These are phyloP conservation scores for Gloeophyllum trabeum DNA, from an alignment of 768 basidiomycete species.

Conservation along the genomic window DNA sequence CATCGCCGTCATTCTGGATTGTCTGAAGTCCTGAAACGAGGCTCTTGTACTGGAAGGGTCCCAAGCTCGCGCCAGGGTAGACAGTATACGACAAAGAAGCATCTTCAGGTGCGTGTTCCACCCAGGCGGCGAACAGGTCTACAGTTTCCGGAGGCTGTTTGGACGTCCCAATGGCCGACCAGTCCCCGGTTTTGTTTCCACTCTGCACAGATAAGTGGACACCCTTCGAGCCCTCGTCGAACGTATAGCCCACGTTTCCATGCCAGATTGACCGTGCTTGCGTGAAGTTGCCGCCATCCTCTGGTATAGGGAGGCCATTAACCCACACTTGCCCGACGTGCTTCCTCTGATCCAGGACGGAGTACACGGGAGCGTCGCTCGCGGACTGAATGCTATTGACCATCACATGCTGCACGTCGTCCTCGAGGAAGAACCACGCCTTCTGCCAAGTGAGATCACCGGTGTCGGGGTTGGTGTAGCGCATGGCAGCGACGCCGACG, in stretches of 20 bases:
- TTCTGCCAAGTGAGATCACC: constrained; percentile 49
- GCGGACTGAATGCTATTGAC: constrained; percentile 37
- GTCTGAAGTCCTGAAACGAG: constrained; percentile 19
- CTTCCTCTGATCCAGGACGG: constrained; percentile 58
- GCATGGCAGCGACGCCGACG: constrained; percentile 50
- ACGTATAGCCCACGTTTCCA: constrained; percentile 49
- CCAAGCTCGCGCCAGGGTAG: constrained; percentile 36
- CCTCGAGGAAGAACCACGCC: constrained; percentile 61
- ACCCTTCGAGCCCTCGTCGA: constrained; percentile 20
- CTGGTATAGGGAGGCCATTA: constrained; percentile 18
- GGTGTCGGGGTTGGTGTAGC: constrained; percentile 55
- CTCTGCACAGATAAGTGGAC: constrained; percentile 27
- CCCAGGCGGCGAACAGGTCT: constrained; percentile 55
- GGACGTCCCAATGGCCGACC: constrained; percentile 55
- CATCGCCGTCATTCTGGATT: constrained; percentile 32
- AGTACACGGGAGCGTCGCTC: constrained; percentile 36
- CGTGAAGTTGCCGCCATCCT: constrained; percentile 13
- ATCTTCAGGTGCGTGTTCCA: constrained; percentile 28
- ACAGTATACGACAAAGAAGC: constrained; percentile 34
- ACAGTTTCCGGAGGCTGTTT: constrained; percentile 43
- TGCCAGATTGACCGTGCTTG: constrained; percentile 43
- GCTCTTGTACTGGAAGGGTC: constrained; percentile 28
- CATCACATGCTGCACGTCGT: constrained; percentile 55
- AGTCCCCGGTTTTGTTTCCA: constrained; percentile 42
- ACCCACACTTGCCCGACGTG: constrained; percentile 31